Evolutionary conservation across 148 eudicot genomes (phyloP).

Genomic region (Simmondsia chinensis): DNA sequence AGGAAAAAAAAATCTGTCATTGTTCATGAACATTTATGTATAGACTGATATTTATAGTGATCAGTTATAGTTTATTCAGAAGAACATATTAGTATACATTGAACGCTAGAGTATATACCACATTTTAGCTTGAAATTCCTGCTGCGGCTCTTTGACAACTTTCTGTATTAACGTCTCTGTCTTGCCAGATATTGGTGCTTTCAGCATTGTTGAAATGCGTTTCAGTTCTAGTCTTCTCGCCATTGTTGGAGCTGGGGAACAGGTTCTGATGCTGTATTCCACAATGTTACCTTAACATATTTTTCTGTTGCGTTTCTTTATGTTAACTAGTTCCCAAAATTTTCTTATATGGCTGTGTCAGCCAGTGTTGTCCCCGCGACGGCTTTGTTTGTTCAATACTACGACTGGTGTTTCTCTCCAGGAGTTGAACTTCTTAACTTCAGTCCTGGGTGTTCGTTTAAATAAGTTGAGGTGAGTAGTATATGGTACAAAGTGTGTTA

Average conservation of each 20-base stretch:
- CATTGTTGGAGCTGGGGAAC: conserved; percentile 99
- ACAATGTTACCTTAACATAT: too few relatives aligned
- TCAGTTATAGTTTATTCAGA: too few relatives aligned
- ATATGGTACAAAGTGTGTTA: too few relatives aligned
- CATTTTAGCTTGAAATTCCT: too few relatives aligned
- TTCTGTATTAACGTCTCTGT: not conserved
- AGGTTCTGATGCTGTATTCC: conserved; percentile 33
- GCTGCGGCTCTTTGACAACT: too few relatives aligned
- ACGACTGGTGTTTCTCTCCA: conserved; percentile 53
- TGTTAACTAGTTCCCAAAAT: too few relatives aligned
- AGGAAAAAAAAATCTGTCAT: too few relatives aligned
- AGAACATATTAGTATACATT: too few relatives aligned
- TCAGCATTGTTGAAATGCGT: conserved; percentile 83
- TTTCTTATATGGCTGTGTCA: conserved; percentile 24
- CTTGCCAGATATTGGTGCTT: conserved; percentile 74
- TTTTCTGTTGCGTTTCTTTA: too few relatives aligned
- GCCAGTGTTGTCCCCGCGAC: conserved; percentile 90
- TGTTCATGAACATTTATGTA: too few relatives aligned
- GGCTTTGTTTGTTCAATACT: conserved; percentile 80
- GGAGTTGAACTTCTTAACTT: conserved; percentile 81
- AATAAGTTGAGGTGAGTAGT: conserved; percentile 60
- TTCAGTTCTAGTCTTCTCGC: conserved; percentile 79
- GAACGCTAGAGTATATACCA: too few relatives aligned
- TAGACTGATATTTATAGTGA: too few relatives aligned
- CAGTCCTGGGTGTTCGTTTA: conserved; percentile 68